Conservation (phyloP, 164 flowering plant species). For the Aristolochia fimbriata region DNA sequence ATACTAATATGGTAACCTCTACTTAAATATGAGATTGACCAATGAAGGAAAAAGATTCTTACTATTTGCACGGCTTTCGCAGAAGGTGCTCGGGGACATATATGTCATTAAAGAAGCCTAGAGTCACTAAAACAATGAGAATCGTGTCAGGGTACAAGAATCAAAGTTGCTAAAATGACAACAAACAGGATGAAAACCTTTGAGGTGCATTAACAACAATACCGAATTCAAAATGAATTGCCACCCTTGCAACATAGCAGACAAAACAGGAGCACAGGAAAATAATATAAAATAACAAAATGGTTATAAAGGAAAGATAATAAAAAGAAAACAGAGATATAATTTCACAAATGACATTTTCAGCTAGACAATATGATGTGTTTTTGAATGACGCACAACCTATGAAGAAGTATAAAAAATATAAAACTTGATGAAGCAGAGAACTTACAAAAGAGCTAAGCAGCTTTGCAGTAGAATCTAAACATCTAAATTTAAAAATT, state of each 20-base stretch:
- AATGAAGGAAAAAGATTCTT: slow-evolving; percentile 9
- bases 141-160: background rate
- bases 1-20: too few species aligned
- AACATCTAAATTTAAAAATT: background rate
- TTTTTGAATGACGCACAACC: too few species aligned
- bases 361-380: too few species aligned
- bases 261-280: background rate
- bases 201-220: background rate
- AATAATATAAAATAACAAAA: too few species aligned
- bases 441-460: background rate
- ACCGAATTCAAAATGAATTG: too few species aligned
- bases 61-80: slow-evolving; percentile 40
- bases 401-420: background rate
- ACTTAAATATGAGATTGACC: background rate
- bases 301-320: too few species aligned
- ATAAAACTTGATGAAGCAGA: background rate
- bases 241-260: background rate
- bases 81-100: slow-evolving; percentile 48
- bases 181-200: background rate
- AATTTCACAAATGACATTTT: too few species aligned
- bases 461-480: background rate
- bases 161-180: background rate
- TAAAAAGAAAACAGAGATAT: too few species aligned
- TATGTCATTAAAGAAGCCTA: slow-evolving; percentile 83
- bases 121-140: slow-evolving; percentile 49